phyloP scores from a whole-genome alignment of 2,329 filamentous ascomycete genomes.

The Teratosphaeria epicoccoides region DNA sequence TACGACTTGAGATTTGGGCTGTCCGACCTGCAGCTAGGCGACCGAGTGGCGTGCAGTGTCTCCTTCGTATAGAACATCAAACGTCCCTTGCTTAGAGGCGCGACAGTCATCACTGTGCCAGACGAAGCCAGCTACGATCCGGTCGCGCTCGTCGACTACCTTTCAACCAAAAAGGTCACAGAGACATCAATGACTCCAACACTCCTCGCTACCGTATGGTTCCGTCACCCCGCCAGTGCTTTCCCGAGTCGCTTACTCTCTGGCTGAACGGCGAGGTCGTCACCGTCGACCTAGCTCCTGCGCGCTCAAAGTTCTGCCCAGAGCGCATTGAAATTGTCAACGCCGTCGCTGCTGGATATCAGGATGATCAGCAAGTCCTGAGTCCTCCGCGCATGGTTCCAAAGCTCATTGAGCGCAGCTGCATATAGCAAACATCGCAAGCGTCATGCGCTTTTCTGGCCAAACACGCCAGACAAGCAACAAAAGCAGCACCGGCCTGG shows the following conservation, averaged over 20 bases:
- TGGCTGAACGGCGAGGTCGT: conserved; percentile 81
- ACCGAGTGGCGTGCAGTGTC: conserved; percentile 77
- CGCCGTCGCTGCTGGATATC: no score
- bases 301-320: conserved; percentile 57
- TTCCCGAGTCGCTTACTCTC: conserved; percentile 57
- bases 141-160: conserved; percentile 58
- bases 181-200: conserved; percentile 80
- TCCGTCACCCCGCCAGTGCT: conserved; percentile 53
- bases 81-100: conserved; percentile 63
- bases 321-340: no score
- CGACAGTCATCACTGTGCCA: conserved; percentile 63
- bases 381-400: no score
- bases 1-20: conserved; percentile 63
- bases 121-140: conserved; percentile 72
- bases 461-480: no score
- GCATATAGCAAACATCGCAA: no score
- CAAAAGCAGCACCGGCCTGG: no score
- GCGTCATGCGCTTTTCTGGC: no score
- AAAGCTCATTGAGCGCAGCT: no score
- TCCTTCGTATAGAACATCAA: conserved; percentile 82
- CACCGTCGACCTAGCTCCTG: conserved; percentile 62
- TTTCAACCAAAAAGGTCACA: conserved; percentile 57
- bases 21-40: conserved; percentile 58
- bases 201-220: conserved; percentile 61
- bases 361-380: no score